These are phyloP conservation scores for Yamadazyma phyllophila DNA, from an alignment of 805 yeast species.

Conservation along the genomic window DNA sequence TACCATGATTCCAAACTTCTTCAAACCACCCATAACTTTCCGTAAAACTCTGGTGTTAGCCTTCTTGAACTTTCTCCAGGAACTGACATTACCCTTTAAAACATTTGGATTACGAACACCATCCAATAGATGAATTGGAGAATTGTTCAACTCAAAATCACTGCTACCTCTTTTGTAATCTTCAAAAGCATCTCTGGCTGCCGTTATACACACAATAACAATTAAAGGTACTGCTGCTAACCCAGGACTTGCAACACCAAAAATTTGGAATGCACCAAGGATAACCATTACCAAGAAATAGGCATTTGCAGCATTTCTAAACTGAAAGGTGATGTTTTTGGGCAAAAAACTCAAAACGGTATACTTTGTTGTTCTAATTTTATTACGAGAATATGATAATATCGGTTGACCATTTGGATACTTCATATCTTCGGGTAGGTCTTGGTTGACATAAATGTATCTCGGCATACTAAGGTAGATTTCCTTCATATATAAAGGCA, in stretches of 20 bases:
- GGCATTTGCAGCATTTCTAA: slow-evolving; percentile 58
- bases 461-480: slow-evolving; percentile 42
- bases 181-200: slow-evolving; percentile 74
- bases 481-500: slow-evolving; percentile 36
- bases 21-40: slow-evolving; percentile 17
- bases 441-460: slow-evolving; percentile 47
- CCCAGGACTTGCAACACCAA: slow-evolving; percentile 73
- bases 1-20: slow-evolving; percentile 19
- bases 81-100: slow-evolving; percentile 48
- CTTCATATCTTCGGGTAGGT: slow-evolving; percentile 43
- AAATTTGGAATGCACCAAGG: slow-evolving; percentile 59
- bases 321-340: slow-evolving; percentile 52
- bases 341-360: slow-evolving; percentile 59
- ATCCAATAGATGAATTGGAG: slow-evolving; percentile 54
- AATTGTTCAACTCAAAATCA: slow-evolving; percentile 68
- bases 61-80: slow-evolving; percentile 72
- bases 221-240: slow-evolving; percentile 78
- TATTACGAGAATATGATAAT: slow-evolving; percentile 48
- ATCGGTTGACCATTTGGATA: slow-evolving; percentile 33
- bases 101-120: slow-evolving; percentile 62
- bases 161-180: slow-evolving; percentile 64
- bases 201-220: slow-evolving; percentile 73
- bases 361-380: slow-evolving; percentile 61
- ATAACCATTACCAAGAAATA: slow-evolving; percentile 56
- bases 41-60: slow-evolving; percentile 35